These are phyloP conservation scores for Allium cepa DNA, from an alignment of 106 monocot species.

Conservation along the genomic window DNA sequence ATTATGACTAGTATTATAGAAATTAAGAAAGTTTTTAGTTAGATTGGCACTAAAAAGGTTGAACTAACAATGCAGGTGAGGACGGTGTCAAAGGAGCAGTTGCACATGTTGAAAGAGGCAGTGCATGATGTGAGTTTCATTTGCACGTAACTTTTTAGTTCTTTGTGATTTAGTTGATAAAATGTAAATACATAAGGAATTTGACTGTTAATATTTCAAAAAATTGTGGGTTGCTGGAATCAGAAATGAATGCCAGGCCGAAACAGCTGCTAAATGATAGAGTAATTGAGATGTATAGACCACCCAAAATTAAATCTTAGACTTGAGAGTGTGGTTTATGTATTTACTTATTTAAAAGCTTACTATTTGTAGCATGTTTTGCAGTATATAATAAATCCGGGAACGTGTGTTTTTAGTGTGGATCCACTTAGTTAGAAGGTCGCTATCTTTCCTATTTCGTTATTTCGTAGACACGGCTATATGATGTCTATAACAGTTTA, in stretches of 20 bases:
- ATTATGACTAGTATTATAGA: too few relatives aligned
- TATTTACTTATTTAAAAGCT: too few relatives aligned
- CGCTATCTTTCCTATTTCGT: too few relatives aligned
- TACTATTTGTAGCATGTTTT: too few relatives aligned
- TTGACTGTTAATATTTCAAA: background rate
- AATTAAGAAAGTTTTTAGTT: too few relatives aligned
- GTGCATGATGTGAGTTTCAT: constrained; percentile 36
- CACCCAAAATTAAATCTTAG: background rate
- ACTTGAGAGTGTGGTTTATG: background rate
- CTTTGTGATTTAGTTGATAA: background rate
- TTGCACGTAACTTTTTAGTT: background rate
- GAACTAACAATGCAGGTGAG: too few relatives aligned
- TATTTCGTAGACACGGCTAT: too few relatives aligned
- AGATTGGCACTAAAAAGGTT: too few relatives aligned
- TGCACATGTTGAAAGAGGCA: constrained; percentile 31
- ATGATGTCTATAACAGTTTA: too few relatives aligned
- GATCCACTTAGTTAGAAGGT: too few relatives aligned
- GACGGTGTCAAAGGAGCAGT: constrained; percentile 14
- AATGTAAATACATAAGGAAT: background rate
- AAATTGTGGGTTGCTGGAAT: background rate
- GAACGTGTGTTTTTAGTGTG: too few relatives aligned
- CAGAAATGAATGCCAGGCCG: constrained; percentile 3
- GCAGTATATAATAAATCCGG: too few relatives aligned
- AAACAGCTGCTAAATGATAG: background rate
- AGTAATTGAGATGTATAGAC: constrained; percentile 1